Evolutionary conservation across 164 flowering plant genomes (phyloP).

Genomic region (Vitis cinerea): DNA sequence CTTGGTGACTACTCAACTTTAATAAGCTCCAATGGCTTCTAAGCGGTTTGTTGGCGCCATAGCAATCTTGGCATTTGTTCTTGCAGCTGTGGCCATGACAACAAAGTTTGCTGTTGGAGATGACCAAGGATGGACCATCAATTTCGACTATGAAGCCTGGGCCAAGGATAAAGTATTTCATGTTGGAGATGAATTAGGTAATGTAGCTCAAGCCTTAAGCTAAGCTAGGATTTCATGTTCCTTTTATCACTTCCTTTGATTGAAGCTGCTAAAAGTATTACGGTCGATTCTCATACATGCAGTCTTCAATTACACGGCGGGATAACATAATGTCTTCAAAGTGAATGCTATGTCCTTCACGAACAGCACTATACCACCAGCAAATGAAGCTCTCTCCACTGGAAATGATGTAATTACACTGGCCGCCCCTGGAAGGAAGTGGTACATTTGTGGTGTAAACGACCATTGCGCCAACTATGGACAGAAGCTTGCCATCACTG

Average conservation of each 20-base stretch:
- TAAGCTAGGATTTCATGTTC: not conserved
- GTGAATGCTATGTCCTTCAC: constrained; percentile 4
- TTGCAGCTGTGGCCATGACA: not conserved
- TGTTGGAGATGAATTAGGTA: constrained; percentile 19
- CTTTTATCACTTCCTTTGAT: not conserved
- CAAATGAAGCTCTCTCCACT: not conserved
- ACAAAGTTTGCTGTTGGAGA: constrained; percentile 14
- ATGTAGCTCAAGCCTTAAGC: too few relatives aligned
- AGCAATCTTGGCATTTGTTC: too few relatives aligned
- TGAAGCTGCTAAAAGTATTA: not conserved
- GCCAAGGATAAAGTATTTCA: constrained; percentile 5
- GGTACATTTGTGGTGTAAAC: constrained; percentile 11
- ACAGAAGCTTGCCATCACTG: constrained; percentile 4
- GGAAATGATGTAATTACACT: constrained; percentile 5
- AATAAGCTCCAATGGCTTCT: too few relatives aligned
- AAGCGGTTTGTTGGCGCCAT: too few relatives aligned
- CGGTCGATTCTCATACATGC: not conserved
- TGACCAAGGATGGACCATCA: constrained; percentile 14
- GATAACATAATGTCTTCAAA: constrained; percentile 4
- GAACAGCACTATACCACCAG: not conserved
- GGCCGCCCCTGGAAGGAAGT: not conserved
- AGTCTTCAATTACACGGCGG: not conserved
- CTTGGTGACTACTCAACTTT: too few relatives aligned
- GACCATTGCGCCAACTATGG: not conserved
- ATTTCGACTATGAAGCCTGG: constrained; percentile 13